phyloP scores from a whole-genome alignment of 345 rosid genomes.

The Physaria fendleri region DNA sequence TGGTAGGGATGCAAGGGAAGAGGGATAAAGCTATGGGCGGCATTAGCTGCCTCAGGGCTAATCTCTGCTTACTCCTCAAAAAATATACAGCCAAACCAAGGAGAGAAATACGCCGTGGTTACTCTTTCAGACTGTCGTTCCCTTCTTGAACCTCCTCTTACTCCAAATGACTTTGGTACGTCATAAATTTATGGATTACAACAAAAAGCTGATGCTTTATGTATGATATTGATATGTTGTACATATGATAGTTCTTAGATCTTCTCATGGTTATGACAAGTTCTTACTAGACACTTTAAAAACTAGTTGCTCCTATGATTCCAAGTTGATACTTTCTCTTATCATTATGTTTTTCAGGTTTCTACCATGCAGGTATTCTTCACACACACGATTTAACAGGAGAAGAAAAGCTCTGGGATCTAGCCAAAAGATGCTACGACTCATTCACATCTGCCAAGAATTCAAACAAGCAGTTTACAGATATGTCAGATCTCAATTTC shows the following conservation, averaged over 20 bases:
- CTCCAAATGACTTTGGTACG: conserved; percentile 46
- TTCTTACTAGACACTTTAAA: not conserved
- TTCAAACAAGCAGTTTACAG: conserved; percentile 60
- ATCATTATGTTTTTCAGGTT: conserved; percentile 36
- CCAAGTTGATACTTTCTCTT: not conserved
- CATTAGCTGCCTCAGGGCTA: conserved; percentile 54
- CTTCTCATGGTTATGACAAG: not conserved
- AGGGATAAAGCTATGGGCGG: conserved; percentile 59
- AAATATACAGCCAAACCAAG: conserved; percentile 16
- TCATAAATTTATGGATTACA: not conserved
- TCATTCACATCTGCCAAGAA: conserved; percentile 48
- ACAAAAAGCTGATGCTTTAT: not conserved
- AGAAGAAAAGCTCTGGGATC: conserved; percentile 54
- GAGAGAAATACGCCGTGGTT: conserved; percentile 50
- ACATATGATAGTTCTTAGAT: not conserved
- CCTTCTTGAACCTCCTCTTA: conserved; percentile 55
- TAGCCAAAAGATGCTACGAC: conserved; percentile 47
- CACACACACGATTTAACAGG: conserved; percentile 60
- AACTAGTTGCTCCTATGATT: not conserved
- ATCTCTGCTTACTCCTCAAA: conserved; percentile 45
- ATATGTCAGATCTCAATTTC: conserved; percentile 72
- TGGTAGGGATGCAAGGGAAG: conserved; percentile 57
- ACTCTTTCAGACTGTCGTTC: conserved; percentile 67
- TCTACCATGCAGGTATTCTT: conserved; percentile 65
- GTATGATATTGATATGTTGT: too few species aligned